Percentiles rank a stretch among this genome's conserved stretches.
phyloP scores from a whole-genome alignment of 129 eudicot genomes.

The Artemisia annua region DNA sequence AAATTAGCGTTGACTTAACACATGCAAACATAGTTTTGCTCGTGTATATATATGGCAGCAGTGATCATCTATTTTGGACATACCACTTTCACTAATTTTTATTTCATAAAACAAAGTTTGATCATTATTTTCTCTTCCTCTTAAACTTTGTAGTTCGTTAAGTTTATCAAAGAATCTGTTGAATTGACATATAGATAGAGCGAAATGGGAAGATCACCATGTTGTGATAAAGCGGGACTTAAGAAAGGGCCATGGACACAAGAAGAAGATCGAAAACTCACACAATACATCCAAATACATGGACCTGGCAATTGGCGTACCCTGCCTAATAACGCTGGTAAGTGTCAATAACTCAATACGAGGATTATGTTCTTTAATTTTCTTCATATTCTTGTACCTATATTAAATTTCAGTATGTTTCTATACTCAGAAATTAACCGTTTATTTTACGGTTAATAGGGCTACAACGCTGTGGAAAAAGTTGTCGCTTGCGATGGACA shows the following conservation, averaged over 20 bases:
- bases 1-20: slow-evolving; percentile 42
- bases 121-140: background rate
- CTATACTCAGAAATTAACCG: background rate
- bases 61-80: background rate
- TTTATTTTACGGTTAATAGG: slow-evolving; percentile 27
- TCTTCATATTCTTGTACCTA: background rate
- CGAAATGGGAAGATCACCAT: slow-evolving; percentile 60
- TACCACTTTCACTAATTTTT: slow-evolving; percentile 5
- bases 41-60: slow-evolving; percentile 1
- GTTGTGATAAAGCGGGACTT: slow-evolving; percentile 58
- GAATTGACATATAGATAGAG: background rate
- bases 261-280: slow-evolving; percentile 64
- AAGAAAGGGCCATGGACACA: slow-evolving; percentile 76
- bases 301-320: slow-evolving; percentile 70
- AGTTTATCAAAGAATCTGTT: background rate
- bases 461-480: slow-evolving; percentile 67
- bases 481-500: slow-evolving; percentile 75
- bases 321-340: slow-evolving; percentile 71
- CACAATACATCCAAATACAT: slow-evolving; percentile 40
- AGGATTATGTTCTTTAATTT: background rate
- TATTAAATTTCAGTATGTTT: background rate
- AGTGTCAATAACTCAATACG: background rate
- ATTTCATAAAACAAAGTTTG: background rate
- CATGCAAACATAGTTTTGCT: background rate
- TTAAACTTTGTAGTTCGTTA: background rate